Base-by-base conservation (phyloP, 352 stramenopile genomes). In the Hyaloperonospora arabidopsidis region DNA sequence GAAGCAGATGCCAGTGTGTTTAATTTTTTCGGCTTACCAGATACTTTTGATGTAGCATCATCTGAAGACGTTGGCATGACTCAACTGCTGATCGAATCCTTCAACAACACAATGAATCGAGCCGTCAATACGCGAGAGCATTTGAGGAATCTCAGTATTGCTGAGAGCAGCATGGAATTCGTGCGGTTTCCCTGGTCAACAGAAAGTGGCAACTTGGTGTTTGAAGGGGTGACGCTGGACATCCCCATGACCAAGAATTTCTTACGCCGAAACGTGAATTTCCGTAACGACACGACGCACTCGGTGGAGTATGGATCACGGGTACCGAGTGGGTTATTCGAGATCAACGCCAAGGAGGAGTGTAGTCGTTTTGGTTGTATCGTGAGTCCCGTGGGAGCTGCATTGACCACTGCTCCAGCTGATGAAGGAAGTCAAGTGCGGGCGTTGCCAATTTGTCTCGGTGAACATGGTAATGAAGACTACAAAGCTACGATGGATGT, bases 331-430 rank as follows among this genome's bases (percentile, higher is more conserved):
- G 59, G 49, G 0, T 40, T 70, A 7, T 84, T 82, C 52, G 57
- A 82, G 48, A 80, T 84, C 45, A 84, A 84, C 44, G 50, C 74
- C 1, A 81, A 81, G 47, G 74, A 84, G 19, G 74, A 81, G 22
- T 84, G 74, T 43, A 69, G 71, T 18, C 61, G 64, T n/a, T 54
- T 57, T 34, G 71, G 61, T 23, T 84, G 74, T 25, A 48, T 82
- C 1, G 56, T 84, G 14, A 81, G 70, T 38, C 60, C 68, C 11
- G 60, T 66, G 0, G 70, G 70, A 4, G 63, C 59, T 13, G n/a
- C 32, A 0, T 55, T 74, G 28, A 65, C 62, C 1, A 59, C 54
- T 8, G 63, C 68, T 11, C 50, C 63, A n/a, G 66, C 55, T 18
- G 73, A 84, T 19, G 64, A 65, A 47, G 70, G 70, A 0, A 71